Evolutionary conservation across 179 eudicot genomes (phyloP), one percentile per base, ranked within the genome.

Genomic region (Amaranthus tricolor): DNA sequence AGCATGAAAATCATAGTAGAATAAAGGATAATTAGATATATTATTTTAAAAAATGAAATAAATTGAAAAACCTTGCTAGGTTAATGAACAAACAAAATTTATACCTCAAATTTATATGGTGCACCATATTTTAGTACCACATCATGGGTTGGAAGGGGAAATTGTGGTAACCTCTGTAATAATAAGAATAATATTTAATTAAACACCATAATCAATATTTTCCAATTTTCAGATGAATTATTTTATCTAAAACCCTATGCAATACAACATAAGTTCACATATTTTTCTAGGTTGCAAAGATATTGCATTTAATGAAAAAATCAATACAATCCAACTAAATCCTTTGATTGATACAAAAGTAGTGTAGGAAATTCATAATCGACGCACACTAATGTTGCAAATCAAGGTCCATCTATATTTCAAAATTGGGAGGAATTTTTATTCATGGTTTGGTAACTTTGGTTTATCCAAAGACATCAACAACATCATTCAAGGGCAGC

Each of bases 111-210:
- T 73, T 81, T 84, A 19, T 12, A 0, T 56, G 90, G 87, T 58
- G 83, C 72, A 16, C 85, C 85, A 53, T 81, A 81, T 74, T 63
- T 77, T 50, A 87, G 58, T 10, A 87, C 81, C 82, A 81, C 88
- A 73, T 87, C 86, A 77, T 87, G 90, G 58, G 90, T 85, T 48
- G 90, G 90, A 57, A 87, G 86, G 58, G 90, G 88, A 75, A 82
- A 87, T 69, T 77, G 88, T 11, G 90, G 90, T 72, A 87, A 81
- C 60, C 73, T 82, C 87, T 84, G 85, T 62, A 61, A 16, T 47
- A 16, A 71, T 50, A 76, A 16, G 59, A 69, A 56, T 73, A 58
- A 16, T 16, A 64, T 4, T 9, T 64, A 13, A 12, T 50, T 45
- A 68, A 52, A 68, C 52, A 21, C 31, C 20, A 51, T 14, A 68